Evolutionary conservation across 176 grass and related monocot species (phyloP).

Genomic region (Cymbopogon citratus): DNA sequence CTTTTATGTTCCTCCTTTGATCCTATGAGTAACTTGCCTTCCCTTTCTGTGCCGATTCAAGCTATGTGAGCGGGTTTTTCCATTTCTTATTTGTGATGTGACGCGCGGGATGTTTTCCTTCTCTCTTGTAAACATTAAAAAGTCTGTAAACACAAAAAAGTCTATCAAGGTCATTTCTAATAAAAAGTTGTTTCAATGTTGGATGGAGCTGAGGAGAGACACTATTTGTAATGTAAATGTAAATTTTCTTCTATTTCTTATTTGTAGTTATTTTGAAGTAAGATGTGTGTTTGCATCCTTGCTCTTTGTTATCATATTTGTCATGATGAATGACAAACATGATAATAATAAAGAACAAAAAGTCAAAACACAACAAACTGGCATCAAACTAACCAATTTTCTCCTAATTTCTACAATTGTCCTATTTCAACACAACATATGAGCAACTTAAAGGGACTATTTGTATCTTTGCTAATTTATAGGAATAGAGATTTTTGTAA

Average conservation of each 20-base stretch:
- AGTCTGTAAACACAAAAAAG: not conserved
- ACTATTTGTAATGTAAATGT: not conserved
- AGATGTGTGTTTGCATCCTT: not conserved
- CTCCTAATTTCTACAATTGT: no score
- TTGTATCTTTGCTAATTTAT: no score
- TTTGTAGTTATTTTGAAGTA: not conserved
- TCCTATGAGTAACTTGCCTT: not conserved
- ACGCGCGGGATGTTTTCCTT: not conserved
- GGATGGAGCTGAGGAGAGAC: not conserved
- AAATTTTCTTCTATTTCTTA: not conserved
- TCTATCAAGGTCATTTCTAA: not conserved
- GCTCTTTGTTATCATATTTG: not conserved
- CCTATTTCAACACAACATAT: no score
- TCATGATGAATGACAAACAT: no score
- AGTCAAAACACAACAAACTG: no score
- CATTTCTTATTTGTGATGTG: not conserved
- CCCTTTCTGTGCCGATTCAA: not conserved
- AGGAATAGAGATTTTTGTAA: no score
- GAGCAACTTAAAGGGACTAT: no score
- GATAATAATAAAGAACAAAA: no score
- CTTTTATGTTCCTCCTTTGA: not conserved
- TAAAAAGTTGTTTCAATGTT: not conserved
- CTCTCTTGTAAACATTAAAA: not conserved
- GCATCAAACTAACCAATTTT: no score
- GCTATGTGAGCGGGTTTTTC: not conserved